Base-by-base conservation (phyloP, 2,329 filamentous ascomycete genomes). In the Dactylellina leptospora region DNA sequence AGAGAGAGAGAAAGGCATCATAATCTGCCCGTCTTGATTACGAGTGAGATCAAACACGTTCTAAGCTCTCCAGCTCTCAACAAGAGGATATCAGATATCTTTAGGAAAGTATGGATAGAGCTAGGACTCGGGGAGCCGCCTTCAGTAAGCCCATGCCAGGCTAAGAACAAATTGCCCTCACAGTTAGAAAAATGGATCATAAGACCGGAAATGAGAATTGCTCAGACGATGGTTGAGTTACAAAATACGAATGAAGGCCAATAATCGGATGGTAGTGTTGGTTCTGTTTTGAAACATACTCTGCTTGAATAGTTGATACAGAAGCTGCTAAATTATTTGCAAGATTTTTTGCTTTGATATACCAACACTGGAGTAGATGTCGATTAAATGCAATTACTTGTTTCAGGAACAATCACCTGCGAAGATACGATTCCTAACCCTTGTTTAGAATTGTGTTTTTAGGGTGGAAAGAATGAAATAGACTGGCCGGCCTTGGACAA, bases 261-360 rank as follows among this genome's bases (percentile, higher is more conserved):
- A 0, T 92, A 90, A 76, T 84, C 93, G 79, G 89, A 92, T 75
- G 83, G 90, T n/a, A 87, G 84, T 74, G 89, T 92, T 76, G 88
- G 90, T 76, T 87, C 89, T 0, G 82, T 81, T n/a, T n/a, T n/a
- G n/a, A n/a, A n/a, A n/a, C n/a, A n/a, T n/a, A n/a, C n/a, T n/a
- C n/a, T n/a, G n/a, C n/a, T n/a, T n/a, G n/a, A n/a, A n/a, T n/a
- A n/a, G n/a, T n/a, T n/a, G n/a, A n/a, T n/a, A n/a, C n/a, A n/a
- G n/a, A n/a, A n/a, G n/a, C n/a, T n/a, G n/a, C n/a, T n/a, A n/a
- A n/a, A n/a, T n/a, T n/a, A n/a, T n/a, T n/a, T n/a, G n/a, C n/a
- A n/a, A n/a, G n/a, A n/a, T n/a, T n/a, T n/a, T n/a, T n/a, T n/a
- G n/a, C n/a, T n/a, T n/a, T n/a, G n/a, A n/a, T n/a, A n/a, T n/a